Evolutionary conservation across 768 basidiomycete species (phyloP), one percentile per base, ranked within the genome.

Genomic region (Leccinum aurantiacum): DNA sequence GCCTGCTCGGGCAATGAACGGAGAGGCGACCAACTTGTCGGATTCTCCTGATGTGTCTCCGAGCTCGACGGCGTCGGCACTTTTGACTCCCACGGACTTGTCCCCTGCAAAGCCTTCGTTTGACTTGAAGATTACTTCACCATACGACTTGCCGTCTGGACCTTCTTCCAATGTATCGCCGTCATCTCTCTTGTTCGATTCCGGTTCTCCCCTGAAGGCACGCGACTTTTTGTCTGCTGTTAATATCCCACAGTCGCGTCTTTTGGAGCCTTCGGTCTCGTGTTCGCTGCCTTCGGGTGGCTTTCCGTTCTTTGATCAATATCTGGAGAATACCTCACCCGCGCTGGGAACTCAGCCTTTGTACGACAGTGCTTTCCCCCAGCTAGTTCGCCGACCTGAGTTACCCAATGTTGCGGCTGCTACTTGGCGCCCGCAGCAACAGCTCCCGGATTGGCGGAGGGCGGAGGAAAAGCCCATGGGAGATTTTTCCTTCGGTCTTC

Each of bases 31-130:
- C 5, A 65, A 65, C 49, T 46, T 63, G 53, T 81, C 82, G 4
- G 81, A 74, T 62, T 84, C 87, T 48, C 88, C 89, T 0, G 88
- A 90, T 65, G 80, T 89, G 60, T 90, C 88, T 47, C 89, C 89
- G 14, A 83, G 84, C 38, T 90, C 89, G 31, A 86, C 83, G 2
- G 80, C 87, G 15, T 89, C 88, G 41, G 83, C 85, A 17, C 80
- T 91, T 19, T 74, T 90, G 60, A 91, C 90, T 0, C 89, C 90
- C 1, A 86, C 88, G 44, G 89, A 90, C 66, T 77, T 87, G 53
- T 90, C 88, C 14, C 90, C 89, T 27, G 82, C 83, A 55, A 82
- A 74, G 66, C 37, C 81, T 54, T 70, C 80, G 15, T 85, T 86
- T 66, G 86, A 88, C 63, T 68, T 80, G 55, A 89, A 81, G 70